phyloP scores from a whole-genome alignment of 1,139 yeast species.

The Saccharomyces hybrid region DNA sequence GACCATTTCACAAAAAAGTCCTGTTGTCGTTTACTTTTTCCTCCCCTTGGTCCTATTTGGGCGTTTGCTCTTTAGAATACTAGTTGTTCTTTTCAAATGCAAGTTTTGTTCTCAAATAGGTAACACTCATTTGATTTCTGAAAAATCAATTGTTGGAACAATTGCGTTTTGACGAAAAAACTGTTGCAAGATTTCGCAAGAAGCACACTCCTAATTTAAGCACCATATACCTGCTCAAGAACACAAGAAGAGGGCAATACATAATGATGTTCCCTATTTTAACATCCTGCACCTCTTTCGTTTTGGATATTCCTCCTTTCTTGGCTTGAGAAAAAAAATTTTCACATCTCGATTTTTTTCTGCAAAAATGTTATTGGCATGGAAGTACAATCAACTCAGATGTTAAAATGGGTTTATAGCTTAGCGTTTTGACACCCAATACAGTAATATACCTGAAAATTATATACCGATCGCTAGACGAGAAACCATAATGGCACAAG shows the following conservation, averaged over 20 bases:
- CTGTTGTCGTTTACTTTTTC: background rate
- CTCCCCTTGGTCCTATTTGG: background rate
- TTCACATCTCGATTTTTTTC: background rate
- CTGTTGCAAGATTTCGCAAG: background rate
- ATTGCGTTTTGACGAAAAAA: background rate
- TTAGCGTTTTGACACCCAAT: background rate
- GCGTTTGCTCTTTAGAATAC: background rate
- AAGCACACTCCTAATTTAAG: background rate
- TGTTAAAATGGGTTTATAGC: background rate
- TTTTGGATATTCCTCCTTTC: background rate
- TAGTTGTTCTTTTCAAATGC: background rate
- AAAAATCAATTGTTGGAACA: background rate
- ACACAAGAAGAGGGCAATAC: background rate
- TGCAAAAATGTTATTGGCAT: background rate
- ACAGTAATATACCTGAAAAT: background rate
- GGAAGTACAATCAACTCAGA: background rate
- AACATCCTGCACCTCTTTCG: background rate
- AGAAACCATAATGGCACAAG: conserved; percentile 26
- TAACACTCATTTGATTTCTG: background rate
- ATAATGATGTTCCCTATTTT: background rate
- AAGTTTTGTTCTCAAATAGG: background rate
- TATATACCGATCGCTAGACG: background rate
- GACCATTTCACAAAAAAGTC: background rate
- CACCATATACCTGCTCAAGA: background rate
- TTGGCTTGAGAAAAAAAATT: conserved; percentile 1